Evolutionary conservation across 768 basidiomycete genomes (phyloP).

Genomic region (Termitomyces sp.): DNA sequence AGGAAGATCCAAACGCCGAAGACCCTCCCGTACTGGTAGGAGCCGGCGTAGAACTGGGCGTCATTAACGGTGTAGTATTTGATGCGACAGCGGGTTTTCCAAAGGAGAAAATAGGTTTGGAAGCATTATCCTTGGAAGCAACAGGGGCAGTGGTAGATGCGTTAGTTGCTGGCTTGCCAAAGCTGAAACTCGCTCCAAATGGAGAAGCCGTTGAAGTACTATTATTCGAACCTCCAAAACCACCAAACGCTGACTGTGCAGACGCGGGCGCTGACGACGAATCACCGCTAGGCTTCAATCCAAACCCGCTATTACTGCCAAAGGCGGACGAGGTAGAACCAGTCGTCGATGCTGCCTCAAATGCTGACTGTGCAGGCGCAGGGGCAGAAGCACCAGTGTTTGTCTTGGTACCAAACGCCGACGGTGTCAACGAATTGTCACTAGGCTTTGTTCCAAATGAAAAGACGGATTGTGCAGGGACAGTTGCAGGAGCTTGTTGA

Average conservation of each 20-base stretch:
- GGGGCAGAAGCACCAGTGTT: not conserved
- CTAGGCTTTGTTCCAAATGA: conserved; percentile 3
- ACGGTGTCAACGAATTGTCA: not conserved
- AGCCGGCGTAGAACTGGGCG: conserved; percentile 4
- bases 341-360: not conserved
- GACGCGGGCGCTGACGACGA: not conserved
- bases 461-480: not conserved
- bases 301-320: not conserved
- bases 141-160: not conserved
- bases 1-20: not conserved
- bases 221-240: not conserved
- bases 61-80: conserved; percentile 1
- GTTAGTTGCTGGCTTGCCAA: conserved; percentile 5
- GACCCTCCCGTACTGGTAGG: not conserved
- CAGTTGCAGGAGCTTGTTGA: not conserved
- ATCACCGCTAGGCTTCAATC: not conserved
- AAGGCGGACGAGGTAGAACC: not conserved
- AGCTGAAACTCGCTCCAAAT: not conserved
- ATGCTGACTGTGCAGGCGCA: conserved; percentile 1
- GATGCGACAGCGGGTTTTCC: not conserved
- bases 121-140: not conserved
- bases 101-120: conserved; percentile 12
- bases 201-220: conserved; percentile 4
- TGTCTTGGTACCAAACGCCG: conserved; percentile 4
- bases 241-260: not conserved